phyloP scores from a whole-genome alignment of 2,329 filamentous ascomycete species.

The Nigrograna mackinnonii region DNA sequence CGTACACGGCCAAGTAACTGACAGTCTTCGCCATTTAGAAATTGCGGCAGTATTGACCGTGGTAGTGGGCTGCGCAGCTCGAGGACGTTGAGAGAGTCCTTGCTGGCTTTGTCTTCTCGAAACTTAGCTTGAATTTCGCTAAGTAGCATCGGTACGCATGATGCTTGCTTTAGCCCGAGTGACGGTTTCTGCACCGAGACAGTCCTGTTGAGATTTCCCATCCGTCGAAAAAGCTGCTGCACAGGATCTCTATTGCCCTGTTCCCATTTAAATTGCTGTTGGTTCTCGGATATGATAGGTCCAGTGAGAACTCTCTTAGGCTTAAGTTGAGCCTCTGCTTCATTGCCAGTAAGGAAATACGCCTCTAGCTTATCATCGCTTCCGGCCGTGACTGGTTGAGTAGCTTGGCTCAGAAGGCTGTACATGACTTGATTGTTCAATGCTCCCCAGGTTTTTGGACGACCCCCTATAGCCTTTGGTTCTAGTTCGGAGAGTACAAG shows the following conservation, averaged over 20 bases:
- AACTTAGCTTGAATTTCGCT: neutral
- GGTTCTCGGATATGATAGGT: conserved; percentile 13
- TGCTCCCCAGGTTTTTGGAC: conserved; percentile 12
- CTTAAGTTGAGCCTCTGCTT: conserved; percentile 12
- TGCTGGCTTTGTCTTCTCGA: neutral
- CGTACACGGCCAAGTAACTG: conserved; percentile 9
- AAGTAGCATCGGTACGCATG: neutral
- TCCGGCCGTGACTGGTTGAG: conserved; percentile 5
- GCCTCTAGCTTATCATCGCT: conserved; percentile 10
- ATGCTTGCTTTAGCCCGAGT: neutral
- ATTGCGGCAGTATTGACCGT: conserved; percentile 5
- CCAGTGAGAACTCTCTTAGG: conserved; percentile 6
- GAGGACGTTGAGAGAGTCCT: conserved; percentile 2
- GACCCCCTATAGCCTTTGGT: conserved; percentile 2
- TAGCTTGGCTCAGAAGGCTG: conserved; percentile 13
- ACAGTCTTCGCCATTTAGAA: conserved; percentile 12
- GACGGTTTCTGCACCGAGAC: conserved; percentile 4
- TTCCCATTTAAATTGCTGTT: conserved; percentile 18
- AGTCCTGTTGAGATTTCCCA: conserved; percentile 1
- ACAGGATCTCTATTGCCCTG: conserved; percentile 10
- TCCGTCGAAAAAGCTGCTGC: conserved; percentile 7
- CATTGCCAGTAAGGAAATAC: conserved; percentile 13
- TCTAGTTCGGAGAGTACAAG: conserved; percentile 12
- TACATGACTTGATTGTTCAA: conserved; percentile 12
- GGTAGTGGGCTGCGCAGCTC: conserved; percentile 9